These are phyloP conservation scores for Talaromyces stipitatus DNA, from an alignment of 495 filamentous ascomycete genomes.

Conservation along the genomic window DNA sequence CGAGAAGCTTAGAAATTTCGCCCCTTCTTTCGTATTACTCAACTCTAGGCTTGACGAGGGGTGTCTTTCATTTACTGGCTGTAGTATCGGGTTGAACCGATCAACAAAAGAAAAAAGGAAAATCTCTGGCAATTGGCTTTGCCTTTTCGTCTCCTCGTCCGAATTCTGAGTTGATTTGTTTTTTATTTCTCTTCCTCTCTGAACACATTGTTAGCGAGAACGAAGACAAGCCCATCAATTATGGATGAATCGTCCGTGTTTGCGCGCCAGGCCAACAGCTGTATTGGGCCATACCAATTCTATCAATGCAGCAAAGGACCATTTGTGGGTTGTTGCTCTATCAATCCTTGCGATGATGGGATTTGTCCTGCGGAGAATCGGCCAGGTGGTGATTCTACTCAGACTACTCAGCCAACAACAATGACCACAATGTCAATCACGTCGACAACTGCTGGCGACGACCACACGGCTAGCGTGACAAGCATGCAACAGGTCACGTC, in stretches of 20 bases:
- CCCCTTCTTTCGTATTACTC: not conserved
- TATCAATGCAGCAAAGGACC: conserved; percentile 24
- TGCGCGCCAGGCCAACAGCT: conserved; percentile 10
- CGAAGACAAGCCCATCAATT: not conserved
- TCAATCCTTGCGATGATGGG: conserved; percentile 25
- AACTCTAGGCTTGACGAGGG: not conserved
- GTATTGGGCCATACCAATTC: conserved; percentile 14
- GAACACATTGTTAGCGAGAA: not conserved
- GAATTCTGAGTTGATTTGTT: not conserved
- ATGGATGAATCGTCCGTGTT: conserved; percentile 1
- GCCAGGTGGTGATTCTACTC: not conserved
- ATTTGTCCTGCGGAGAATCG: conserved; percentile 23
- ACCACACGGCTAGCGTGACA: not conserved
- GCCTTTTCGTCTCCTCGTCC: not conserved
- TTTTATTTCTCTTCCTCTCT: not conserved
- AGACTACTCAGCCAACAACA: conserved; percentile 1
- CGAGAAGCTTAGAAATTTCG: not conserved
- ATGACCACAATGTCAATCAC: not conserved
- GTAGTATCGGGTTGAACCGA: not conserved
- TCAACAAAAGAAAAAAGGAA: not conserved
- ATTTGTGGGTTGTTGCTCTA: conserved; percentile 33
- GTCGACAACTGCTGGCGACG: not conserved
- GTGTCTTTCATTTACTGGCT: not conserved
- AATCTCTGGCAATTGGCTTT: not conserved
- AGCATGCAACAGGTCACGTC: not conserved